A percentile compares a stretch with the other conserved stretches of the same genome.
Conservation (phyloP, 352 stramenopile genomes). For the Pythium utonaiense region DNA sequence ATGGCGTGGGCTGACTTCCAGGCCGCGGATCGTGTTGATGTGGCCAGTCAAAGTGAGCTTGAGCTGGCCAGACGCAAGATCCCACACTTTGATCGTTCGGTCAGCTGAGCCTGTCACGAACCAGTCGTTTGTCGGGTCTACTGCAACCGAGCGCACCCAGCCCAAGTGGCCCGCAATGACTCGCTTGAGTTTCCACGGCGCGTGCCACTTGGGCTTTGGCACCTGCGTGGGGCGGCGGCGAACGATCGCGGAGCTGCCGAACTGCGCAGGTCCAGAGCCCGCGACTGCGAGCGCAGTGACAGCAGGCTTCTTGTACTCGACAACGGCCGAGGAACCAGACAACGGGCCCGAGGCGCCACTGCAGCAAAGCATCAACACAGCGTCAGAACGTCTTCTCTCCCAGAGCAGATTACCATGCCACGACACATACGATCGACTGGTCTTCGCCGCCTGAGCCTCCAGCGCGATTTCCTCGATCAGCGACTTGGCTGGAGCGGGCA, state of each 20-base stretch:
- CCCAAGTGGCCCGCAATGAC: slow-evolving; percentile 95
- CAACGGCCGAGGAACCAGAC: slow-evolving; percentile 35
- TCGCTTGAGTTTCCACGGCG: slow-evolving; percentile 97
- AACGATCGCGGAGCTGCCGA: slow-evolving; percentile 62
- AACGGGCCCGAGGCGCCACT: background rate
- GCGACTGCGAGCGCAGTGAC: slow-evolving; percentile 22
- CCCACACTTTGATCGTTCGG: slow-evolving; percentile 98
- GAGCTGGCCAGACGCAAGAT: slow-evolving; percentile 95
- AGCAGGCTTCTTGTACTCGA: slow-evolving; percentile 61
- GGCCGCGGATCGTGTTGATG: slow-evolving; percentile 96
- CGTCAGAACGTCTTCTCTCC: background rate
- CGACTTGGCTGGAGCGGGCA: slow-evolving; percentile 14
- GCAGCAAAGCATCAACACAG: background rate
- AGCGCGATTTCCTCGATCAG: slow-evolving; percentile 59
- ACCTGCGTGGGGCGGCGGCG: slow-evolving; percentile 82
- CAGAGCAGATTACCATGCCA: background rate
- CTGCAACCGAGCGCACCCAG: slow-evolving; percentile 97
- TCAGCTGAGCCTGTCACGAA: slow-evolving; percentile 97
- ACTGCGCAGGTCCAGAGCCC: slow-evolving; percentile 32
- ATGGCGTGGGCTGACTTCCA: slow-evolving; percentile 94
- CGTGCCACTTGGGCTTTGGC: slow-evolving; percentile 97
- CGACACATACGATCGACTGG: slow-evolving; percentile 40
- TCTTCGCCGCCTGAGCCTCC: slow-evolving; percentile 53
- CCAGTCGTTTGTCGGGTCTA: slow-evolving; percentile 98
- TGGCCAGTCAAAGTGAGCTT: slow-evolving; percentile 99